Conservation (phyloP, 176 grass and related monocot genomes). For the Cymbopogon citratus region DNA sequence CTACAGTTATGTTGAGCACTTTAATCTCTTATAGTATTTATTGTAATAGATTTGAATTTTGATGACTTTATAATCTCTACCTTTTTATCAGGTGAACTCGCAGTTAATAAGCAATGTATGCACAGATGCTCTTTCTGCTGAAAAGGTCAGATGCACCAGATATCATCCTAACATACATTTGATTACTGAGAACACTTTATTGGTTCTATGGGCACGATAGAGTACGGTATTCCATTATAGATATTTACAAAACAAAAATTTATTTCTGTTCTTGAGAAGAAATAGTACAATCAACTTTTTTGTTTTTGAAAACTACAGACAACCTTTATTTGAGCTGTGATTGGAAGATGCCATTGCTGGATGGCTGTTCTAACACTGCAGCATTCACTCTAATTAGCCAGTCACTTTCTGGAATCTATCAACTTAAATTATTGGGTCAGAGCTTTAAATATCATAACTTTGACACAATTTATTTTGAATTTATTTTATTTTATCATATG, state of each 20-base stretch:
- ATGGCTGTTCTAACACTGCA: neutral
- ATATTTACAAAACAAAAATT: neutral
- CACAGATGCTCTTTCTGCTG: slow-evolving; percentile 91
- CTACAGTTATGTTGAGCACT: neutral
- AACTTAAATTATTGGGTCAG: neutral
- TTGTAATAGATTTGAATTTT: slow-evolving; percentile 13
- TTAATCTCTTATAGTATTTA: neutral
- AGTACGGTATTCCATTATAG: neutral
- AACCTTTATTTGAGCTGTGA: neutral
- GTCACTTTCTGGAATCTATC: neutral
- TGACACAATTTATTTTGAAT: neutral
- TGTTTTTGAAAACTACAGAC: too few relatives aligned
- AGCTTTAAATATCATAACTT: neutral
- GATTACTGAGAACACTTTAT: neutral
- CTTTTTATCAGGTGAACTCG: slow-evolving; percentile 79
- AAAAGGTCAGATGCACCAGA: slow-evolving; percentile 64
- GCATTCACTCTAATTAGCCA: neutral
- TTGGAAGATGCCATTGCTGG: neutral
- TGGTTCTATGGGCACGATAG: neutral
- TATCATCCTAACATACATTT: neutral
- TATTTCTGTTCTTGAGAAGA: neutral
- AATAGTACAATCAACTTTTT: neutral
- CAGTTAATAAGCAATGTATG: slow-evolving; percentile 98
- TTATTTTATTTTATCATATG: slow-evolving; percentile 7
- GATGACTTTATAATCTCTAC: neutral